phyloP scores from a whole-genome alignment of 2,329 filamentous ascomycete species.

The Penicillium sp. region DNA sequence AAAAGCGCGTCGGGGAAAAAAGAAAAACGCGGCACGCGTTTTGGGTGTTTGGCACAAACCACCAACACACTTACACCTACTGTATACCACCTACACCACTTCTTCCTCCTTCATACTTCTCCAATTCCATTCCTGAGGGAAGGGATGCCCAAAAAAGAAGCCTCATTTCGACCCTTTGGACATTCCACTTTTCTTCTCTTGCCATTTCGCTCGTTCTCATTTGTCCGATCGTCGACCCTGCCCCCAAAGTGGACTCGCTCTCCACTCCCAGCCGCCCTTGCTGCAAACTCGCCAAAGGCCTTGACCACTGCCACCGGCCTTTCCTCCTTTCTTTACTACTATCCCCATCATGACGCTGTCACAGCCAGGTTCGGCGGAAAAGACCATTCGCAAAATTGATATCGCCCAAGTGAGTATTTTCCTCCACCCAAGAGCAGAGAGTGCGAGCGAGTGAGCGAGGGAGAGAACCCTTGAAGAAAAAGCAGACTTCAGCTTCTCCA shows the following conservation, averaged over 20 bases:
- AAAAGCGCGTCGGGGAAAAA: slow-evolving; percentile 3
- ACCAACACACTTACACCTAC: not conserved
- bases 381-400: slow-evolving; percentile 47
- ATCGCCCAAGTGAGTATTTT: slow-evolving; percentile 42
- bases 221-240: slow-evolving; percentile 5
- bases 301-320: slow-evolving; percentile 10
- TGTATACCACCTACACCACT: not conserved
- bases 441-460: not conserved
- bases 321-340: slow-evolving; percentile 15
- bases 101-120: not conserved
- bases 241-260: slow-evolving; percentile 10
- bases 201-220: not conserved
- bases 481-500: not conserved
- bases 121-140: not conserved
- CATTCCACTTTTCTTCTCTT: not conserved
- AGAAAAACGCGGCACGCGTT: slow-evolving; percentile 14
- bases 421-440: not conserved
- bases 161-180: too few species aligned
- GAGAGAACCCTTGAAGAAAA: not conserved
- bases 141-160: too few species aligned
- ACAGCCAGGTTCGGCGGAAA: slow-evolving; percentile 39
- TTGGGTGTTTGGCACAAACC: too few species aligned
- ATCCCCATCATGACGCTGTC: slow-evolving; percentile 35
- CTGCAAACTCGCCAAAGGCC: slow-evolving; percentile 20
- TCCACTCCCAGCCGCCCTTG: slow-evolving; percentile 25